Evolutionary conservation across 805 yeast genomes (phyloP).

Genomic region (Sugiyamaella mastotermitis): DNA sequence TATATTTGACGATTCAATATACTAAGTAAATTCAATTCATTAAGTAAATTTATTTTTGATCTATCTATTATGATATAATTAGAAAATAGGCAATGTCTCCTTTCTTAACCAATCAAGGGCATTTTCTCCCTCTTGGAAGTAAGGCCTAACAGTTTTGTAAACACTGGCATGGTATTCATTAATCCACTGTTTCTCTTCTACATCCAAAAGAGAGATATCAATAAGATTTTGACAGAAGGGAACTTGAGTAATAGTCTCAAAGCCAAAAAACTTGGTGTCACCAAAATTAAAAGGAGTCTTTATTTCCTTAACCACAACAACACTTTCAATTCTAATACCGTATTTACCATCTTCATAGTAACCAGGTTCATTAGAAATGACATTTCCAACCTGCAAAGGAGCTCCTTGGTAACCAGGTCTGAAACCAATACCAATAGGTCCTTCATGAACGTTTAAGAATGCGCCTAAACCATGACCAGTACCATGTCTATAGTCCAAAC

Average conservation of each 20-base stretch:
- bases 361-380: constrained; percentile 92
- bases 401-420: constrained; percentile 42
- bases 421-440: constrained; percentile 77
- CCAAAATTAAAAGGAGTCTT: constrained; percentile 42
- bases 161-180: constrained; percentile 59
- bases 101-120: constrained; percentile 66
- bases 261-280: constrained; percentile 54
- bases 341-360: constrained; percentile 83
- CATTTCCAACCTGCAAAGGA: constrained; percentile 59
- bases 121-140: constrained; percentile 50
- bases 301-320: constrained; percentile 49
- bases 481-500: constrained; percentile 87
- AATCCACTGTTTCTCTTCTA: constrained; percentile 62
- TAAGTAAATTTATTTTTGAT: too few species aligned
- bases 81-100: constrained; percentile 45
- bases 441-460: constrained; percentile 87
- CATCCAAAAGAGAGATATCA: constrained; percentile 48
- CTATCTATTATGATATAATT: neutral
- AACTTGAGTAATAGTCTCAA: constrained; percentile 76
- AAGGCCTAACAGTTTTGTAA: constrained; percentile 45
- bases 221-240: constrained; percentile 81
- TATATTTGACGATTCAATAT: too few species aligned
- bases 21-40: too few species aligned
- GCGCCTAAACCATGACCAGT: constrained; percentile 98
- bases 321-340: constrained; percentile 88